Evolutionary conservation across 1,284 basidiomycete genomes (phyloP).

Genomic region (Puccinia hordei): DNA sequence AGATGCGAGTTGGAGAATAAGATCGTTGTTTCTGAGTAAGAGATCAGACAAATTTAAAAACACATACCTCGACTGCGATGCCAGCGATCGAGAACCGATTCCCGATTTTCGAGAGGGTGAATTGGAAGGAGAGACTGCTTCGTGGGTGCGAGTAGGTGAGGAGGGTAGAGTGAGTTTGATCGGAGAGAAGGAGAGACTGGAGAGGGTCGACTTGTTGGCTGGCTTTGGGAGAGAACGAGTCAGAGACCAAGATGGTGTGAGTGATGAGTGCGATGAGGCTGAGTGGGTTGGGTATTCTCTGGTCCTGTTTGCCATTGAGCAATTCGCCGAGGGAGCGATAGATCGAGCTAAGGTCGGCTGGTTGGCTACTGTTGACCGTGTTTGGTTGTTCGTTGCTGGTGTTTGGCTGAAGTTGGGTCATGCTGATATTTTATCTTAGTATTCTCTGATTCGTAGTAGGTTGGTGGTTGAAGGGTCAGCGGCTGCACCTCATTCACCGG

Average conservation of each 20-base stretch:
- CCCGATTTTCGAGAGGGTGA: constrained; percentile 32
- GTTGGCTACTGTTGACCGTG: background rate
- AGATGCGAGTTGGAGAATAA: background rate
- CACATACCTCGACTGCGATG: constrained; percentile 19
- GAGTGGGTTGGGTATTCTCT: background rate
- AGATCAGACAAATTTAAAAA: background rate
- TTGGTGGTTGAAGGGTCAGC: background rate
- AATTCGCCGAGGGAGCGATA: constrained; percentile 1
- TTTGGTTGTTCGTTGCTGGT: background rate
- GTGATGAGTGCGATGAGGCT: constrained; percentile 23
- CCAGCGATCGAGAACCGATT: constrained; percentile 22
- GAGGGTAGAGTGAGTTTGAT: background rate
- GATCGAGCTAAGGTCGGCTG: constrained; percentile 9
- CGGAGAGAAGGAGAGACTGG: background rate
- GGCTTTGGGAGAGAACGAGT: background rate
- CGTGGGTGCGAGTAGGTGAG: constrained; percentile 19
- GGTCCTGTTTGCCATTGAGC: background rate
- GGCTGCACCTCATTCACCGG: too few species aligned
- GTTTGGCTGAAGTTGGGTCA: background rate
- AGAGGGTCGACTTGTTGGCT: background rate
- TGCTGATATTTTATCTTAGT: background rate
- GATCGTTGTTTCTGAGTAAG: background rate
- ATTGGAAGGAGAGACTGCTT: constrained; percentile 24
- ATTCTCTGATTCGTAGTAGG: background rate
- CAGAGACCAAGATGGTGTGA: constrained; percentile 20